phyloP scores from a whole-genome alignment of 805 yeast genomes.

The Starmerella sp. region DNA sequence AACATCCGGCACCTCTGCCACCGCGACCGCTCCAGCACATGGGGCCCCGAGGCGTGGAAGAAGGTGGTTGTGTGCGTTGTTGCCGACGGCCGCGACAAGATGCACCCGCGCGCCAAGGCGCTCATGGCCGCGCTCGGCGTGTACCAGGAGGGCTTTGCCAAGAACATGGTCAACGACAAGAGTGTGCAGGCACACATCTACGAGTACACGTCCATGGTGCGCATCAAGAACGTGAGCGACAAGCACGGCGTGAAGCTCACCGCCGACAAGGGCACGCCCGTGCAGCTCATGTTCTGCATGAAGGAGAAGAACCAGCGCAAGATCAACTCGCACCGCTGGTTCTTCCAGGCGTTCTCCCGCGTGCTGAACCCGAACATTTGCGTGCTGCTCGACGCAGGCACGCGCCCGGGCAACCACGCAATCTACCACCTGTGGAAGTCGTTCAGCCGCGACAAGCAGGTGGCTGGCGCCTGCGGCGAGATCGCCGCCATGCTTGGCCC shows the following conservation, averaged over 20 bases:
- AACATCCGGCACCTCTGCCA: constrained; percentile 68
- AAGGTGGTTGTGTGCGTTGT: constrained; percentile 82
- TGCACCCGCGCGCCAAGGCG: constrained; percentile 67
- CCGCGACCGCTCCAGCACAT: constrained; percentile 49
- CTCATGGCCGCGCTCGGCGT: constrained; percentile 78
- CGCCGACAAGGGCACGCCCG: constrained; percentile 59
- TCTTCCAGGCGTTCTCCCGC: constrained; percentile 83
- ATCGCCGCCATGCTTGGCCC: constrained; percentile 76
- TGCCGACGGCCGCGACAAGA: constrained; percentile 82
- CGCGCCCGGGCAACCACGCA: constrained; percentile 76
- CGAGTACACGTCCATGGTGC: constrained; percentile 88
- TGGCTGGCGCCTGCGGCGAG: constrained; percentile 98
- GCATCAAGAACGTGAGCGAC: constrained; percentile 56
- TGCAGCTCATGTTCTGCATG: constrained; percentile 78
- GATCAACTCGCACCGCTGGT: constrained; percentile 95
- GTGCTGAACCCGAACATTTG: constrained; percentile 72
- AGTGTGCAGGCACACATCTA: constrained; percentile 78
- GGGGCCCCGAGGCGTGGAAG: constrained; percentile 98
- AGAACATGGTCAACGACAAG: constrained; percentile 72
- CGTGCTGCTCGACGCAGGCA: constrained; percentile 84
- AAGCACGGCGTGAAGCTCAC: constrained; percentile 47
- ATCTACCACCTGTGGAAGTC: constrained; percentile 84
- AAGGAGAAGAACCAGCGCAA: constrained; percentile 83
- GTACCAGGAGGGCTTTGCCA: constrained; percentile 93
- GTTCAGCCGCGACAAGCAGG: constrained; percentile 59